Evolutionary conservation across 208 protist species (phyloP).

Genomic region (Naegleria gruberi): DNA sequence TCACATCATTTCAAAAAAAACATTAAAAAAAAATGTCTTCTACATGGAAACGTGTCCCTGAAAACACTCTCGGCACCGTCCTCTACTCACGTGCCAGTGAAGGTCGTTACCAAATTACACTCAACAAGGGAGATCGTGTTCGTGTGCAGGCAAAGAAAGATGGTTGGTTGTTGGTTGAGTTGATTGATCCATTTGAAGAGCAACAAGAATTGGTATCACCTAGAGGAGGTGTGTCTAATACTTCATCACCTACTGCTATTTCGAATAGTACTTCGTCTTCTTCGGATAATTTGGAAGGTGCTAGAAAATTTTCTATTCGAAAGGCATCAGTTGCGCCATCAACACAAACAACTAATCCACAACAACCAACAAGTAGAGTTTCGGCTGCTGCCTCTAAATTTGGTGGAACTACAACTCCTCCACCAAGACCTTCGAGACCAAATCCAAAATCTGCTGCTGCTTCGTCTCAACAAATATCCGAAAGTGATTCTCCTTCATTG

Average conservation of each 20-base stretch:
- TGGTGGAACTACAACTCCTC: too few relatives aligned
- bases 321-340: not conserved
- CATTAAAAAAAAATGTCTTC: not conserved
- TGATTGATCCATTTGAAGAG: too few relatives aligned
- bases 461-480: too few relatives aligned
- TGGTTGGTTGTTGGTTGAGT: not conserved
- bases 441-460: too few relatives aligned
- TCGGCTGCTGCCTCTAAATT: not conserved
- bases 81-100: not conserved
- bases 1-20: too few relatives aligned
- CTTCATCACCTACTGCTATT: not conserved
- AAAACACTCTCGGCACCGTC: not conserved
- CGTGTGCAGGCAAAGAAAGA: not conserved
- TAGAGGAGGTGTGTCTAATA: not conserved
- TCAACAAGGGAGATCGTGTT: constrained; percentile 14
- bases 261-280: not conserved
- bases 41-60: not conserved
- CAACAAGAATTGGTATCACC: not conserved
- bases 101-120: not conserved
- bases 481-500: too few relatives aligned
- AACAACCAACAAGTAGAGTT: not conserved
- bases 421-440: too few relatives aligned
- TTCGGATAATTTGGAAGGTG: too few relatives aligned
- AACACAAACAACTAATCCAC: not conserved
- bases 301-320: not conserved